Percentiles rank a stretch among this genome's conserved stretches.
These are phyloP conservation scores for Rhizophagus sp. DNA, from an alignment of 192 early-diverging fungal genomes.

Conservation along the genomic window DNA sequence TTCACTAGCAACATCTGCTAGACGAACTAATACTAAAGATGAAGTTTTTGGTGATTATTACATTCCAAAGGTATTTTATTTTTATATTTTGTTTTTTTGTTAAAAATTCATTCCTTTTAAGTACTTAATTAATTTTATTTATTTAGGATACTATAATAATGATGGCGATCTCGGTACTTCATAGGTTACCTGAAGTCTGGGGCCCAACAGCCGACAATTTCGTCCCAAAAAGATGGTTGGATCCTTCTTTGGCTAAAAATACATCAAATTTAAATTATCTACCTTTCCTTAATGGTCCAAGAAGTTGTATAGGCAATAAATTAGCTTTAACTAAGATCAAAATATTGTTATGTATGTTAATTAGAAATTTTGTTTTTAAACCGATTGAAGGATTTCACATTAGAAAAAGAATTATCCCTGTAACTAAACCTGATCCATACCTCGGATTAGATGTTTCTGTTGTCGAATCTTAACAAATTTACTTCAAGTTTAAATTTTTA, in stretches of 20 bases:
- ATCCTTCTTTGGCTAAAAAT: conserved; percentile 33
- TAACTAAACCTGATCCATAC: neutral
- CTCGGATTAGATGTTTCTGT: neutral
- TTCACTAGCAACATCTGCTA: conserved; percentile 38
- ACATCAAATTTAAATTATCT: conserved; percentile 34
- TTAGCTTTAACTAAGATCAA: conserved; percentile 62
- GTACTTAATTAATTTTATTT: no score
- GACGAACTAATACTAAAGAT: conserved; percentile 40
- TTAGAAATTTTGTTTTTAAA: conserved; percentile 14
- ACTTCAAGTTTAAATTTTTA: no score
- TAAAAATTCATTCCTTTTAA: neutral
- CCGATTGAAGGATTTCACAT: neutral
- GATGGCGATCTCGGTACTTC: no score
- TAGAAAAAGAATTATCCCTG: neutral
- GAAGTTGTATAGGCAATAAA: conserved; percentile 58
- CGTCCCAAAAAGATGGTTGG: conserved; percentile 55
- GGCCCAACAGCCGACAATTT: conserved; percentile 41
- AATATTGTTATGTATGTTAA: conserved; percentile 38
- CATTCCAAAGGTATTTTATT: conserved; percentile 49
- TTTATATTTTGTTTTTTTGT: neutral
- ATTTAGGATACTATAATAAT: no score
- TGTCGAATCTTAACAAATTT: no score
- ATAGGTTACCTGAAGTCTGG: no score
- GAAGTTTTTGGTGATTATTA: conserved; percentile 41
- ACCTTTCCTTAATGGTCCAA: conserved; percentile 53